These are phyloP conservation scores for Jatropha podagrica DNA, from an alignment of 441 rosid species.

Conservation along the genomic window DNA sequence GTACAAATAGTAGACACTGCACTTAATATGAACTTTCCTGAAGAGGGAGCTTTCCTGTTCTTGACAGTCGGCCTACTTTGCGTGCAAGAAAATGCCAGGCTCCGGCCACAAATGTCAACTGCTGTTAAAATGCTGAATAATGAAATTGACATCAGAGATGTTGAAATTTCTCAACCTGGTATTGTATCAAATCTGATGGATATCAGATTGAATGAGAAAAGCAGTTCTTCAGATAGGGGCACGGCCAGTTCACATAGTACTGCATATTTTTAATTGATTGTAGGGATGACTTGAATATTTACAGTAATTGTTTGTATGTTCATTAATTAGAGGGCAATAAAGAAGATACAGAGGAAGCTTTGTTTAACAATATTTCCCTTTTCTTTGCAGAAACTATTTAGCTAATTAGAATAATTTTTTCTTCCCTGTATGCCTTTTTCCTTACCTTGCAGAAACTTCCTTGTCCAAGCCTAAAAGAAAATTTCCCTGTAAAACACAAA, in stretches of 20 bases:
- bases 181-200: constrained; percentile 42
- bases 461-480: background rate
- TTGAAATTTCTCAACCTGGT: constrained; percentile 44
- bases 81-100: constrained; percentile 53
- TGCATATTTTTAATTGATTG: constrained; percentile 4
- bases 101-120: constrained; percentile 48
- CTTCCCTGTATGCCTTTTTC: background rate
- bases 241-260: constrained; percentile 12
- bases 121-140: constrained; percentile 38
- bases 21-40: constrained; percentile 35
- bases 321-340: no score
- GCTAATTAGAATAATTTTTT: background rate
- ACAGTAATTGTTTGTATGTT: no score
- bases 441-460: background rate
- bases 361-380: background rate
- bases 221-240: constrained; percentile 20
- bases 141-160: constrained; percentile 28
- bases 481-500: background rate
- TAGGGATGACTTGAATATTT: background rate
- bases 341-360: background rate
- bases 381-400: background rate
- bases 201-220: constrained; percentile 35
- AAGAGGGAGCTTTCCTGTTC: constrained; percentile 45
- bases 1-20: constrained; percentile 40
- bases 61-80: constrained; percentile 53